Evolutionary conservation across 306 rosid genomes (phyloP).

Genomic region (Pterocarpus santalinus): DNA sequence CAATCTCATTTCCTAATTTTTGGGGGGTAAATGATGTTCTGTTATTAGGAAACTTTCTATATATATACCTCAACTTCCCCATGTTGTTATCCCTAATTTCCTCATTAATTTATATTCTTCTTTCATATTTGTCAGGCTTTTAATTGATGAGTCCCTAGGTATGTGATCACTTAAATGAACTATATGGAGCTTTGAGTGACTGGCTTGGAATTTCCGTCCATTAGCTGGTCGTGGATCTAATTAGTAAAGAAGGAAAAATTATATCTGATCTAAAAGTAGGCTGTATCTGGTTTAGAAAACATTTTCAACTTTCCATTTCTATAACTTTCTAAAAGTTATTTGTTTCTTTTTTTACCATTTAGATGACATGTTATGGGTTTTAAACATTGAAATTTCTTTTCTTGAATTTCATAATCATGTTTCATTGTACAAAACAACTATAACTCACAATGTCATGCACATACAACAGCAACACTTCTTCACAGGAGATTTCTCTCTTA

Average conservation of each 20-base stretch:
- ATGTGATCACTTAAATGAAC: conserved; percentile 20
- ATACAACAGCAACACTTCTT: neutral
- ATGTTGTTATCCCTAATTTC: conserved; percentile 2
- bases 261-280: neutral
- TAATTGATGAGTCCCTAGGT: conserved; percentile 9
- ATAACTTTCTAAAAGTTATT: neutral
- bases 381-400: neutral
- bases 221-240: conserved; percentile 28
- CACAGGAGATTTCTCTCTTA: neutral
- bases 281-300: conserved; percentile 7
- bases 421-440: neutral
- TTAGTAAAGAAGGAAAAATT: neutral
- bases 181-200: conserved; percentile 7
- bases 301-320: conserved; percentile 16
- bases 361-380: neutral
- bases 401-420: neutral
- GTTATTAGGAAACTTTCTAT: neutral
- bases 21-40: conserved; percentile 1
- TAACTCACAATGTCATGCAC: neutral
- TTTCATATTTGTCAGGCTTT: neutral
- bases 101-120: neutral
- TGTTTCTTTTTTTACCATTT: neutral
- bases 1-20: conserved; percentile 4
- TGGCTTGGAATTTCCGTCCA: conserved; percentile 1
- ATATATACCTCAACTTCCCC: neutral